Conservation (phyloP, 208 protist genomes). For the Crithidia brevicula region DNA sequence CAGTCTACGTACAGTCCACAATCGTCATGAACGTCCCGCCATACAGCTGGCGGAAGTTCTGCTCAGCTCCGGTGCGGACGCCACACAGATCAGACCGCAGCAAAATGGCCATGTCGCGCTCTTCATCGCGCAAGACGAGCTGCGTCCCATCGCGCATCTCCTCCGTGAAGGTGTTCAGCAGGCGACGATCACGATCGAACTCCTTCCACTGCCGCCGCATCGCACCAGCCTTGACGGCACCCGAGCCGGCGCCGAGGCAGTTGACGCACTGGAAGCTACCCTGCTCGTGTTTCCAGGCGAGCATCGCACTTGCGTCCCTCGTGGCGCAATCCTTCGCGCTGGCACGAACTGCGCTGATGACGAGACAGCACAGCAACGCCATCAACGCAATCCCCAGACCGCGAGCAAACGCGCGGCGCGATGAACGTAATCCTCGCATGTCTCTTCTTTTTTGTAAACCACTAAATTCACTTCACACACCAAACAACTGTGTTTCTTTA, state of each 20-base stretch:
- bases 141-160: constrained; percentile 33
- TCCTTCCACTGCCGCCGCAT: constrained; percentile 51
- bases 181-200: constrained; percentile 38
- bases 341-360: no score
- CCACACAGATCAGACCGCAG: constrained; percentile 61
- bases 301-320: constrained; percentile 15
- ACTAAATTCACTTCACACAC: no score
- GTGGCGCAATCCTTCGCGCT: constrained; percentile 57
- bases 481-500: no score
- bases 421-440: no score
- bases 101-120: constrained; percentile 51
- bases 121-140: constrained; percentile 52
- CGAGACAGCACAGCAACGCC: neutral
- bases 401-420: neutral
- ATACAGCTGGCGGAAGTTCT: constrained; percentile 75
- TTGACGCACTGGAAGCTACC: constrained; percentile 61
- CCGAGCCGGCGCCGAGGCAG: constrained; percentile 11
- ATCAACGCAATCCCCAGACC: constrained; percentile 12
- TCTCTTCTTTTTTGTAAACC: no score
- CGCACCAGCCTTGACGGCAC: neutral
- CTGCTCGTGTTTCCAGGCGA: constrained; percentile 67
- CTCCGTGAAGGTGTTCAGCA: constrained; percentile 51
- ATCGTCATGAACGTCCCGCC: constrained; percentile 57
- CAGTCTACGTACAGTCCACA: constrained; percentile 77
- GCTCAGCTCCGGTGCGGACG: constrained; percentile 45